phyloP scores from a whole-genome alignment of 257 asterid species.

The Solanum chmielewskii region DNA sequence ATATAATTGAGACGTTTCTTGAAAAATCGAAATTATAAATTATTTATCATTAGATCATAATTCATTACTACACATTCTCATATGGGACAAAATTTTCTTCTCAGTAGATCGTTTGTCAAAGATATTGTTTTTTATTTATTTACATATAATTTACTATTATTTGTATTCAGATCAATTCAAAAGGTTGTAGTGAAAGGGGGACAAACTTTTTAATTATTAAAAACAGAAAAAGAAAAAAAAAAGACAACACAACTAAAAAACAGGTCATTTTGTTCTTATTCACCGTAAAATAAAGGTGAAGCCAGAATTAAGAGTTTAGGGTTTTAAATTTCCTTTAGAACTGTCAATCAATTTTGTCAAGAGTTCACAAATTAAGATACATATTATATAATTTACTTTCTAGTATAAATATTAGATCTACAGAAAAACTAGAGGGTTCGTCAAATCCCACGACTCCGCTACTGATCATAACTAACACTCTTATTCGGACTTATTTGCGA shows the following conservation, averaged over 20 bases:
- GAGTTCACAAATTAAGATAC: no score
- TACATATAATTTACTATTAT: neutral
- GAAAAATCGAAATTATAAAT: no score
- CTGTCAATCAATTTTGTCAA: no score
- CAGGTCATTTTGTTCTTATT: neutral
- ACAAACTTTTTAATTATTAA: no score
- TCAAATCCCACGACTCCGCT: no score
- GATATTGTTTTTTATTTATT: neutral
- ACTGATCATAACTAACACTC: neutral
- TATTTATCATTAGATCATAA: neutral
- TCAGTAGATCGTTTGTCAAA: neutral
- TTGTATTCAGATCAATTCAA: neutral
- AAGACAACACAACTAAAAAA: no score
- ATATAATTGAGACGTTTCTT: no score
- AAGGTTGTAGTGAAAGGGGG: neutral
- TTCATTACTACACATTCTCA: neutral
- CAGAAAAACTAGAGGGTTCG: rapidly evolving
- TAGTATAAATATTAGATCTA: no score
- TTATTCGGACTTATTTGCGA: no score
- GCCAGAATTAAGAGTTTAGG: no score
- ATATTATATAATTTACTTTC: no score
- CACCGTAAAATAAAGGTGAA: neutral
- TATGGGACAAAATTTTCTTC: neutral
- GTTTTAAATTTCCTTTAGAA: no score
- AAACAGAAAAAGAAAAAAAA: neutral